Evolutionary conservation across 1,139 yeast genomes (phyloP).

Genomic region (Meyerozyma guilliermondii): DNA sequence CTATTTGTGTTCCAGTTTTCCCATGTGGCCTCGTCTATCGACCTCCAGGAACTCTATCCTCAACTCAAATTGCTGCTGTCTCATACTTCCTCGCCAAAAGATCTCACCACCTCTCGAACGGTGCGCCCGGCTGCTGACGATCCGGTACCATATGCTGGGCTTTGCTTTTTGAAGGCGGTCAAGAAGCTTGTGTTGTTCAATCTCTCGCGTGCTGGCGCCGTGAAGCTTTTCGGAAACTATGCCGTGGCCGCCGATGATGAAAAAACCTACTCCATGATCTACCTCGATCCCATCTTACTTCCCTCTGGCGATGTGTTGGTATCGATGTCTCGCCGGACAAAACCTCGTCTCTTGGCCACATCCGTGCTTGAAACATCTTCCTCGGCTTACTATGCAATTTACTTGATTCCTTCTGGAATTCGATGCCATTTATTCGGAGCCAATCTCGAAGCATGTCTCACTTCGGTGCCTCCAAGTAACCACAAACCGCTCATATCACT

Average conservation of each 20-base stretch:
- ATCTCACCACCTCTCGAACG: constrained; percentile 1
- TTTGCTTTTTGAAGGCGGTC: constrained; percentile 58
- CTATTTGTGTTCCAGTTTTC: constrained; percentile 53
- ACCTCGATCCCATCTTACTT: constrained; percentile 52
- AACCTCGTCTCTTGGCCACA: constrained; percentile 24
- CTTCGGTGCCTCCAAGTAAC: constrained; percentile 47
- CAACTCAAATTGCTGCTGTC: constrained; percentile 13
- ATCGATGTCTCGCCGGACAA: constrained; percentile 21
- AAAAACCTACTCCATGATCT: constrained; percentile 26
- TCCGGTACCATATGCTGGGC: constrained; percentile 42
- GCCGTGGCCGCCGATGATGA: constrained; percentile 22
- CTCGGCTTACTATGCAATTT: constrained; percentile 39
- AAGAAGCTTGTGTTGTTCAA: constrained; percentile 49
- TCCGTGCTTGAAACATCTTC: constrained; percentile 5
- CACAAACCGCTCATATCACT: constrained; percentile 43
- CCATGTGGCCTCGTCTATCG: constrained; percentile 18
- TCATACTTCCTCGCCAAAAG: constrained; percentile 2
- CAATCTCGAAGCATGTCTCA: constrained; percentile 36
- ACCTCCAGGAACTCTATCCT: constrained; percentile 8
- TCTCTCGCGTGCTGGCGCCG: constrained; percentile 32
- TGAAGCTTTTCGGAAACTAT: constrained; percentile 54
- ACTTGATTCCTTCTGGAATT: constrained; percentile 72
- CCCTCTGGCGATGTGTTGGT: constrained; percentile 48
- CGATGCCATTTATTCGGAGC: constrained; percentile 55
- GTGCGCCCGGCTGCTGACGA: constrained; percentile 12